Conservation (phyloP, 2,329 filamentous ascomycete genomes). For the Xylaria sp. region DNA sequence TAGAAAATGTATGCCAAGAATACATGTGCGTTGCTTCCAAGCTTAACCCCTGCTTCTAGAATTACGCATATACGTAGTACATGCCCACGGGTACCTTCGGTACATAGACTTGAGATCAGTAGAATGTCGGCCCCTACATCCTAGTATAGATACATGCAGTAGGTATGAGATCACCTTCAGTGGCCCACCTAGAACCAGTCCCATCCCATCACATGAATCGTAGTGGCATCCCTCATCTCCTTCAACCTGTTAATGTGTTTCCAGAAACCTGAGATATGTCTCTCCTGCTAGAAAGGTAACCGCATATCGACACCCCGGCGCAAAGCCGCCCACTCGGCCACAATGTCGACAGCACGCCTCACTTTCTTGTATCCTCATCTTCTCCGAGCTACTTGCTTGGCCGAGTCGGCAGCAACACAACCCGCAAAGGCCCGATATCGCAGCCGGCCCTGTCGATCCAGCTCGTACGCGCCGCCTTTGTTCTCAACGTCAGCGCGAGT, state of each 20-base stretch:
- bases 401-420: conserved; percentile 59
- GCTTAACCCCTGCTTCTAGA: background rate
- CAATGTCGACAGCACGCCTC: conserved; percentile 71
- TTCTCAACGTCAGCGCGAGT: conserved; percentile 55
- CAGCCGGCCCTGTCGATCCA: conserved; percentile 45
- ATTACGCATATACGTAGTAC: too few relatives aligned
- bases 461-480: conserved; percentile 47
- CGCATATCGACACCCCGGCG: conserved; percentile 9
- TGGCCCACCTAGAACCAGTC: conserved; percentile 5
- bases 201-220: conserved; percentile 8
- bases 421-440: conserved; percentile 55
- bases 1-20: background rate
- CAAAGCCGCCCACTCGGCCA: conserved; percentile 30
- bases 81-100: background rate
- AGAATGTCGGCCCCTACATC: background rate
- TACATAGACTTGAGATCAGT: background rate
- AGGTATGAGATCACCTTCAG: conserved; percentile 30
- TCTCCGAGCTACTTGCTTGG: conserved; percentile 64
- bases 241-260: conserved; percentile 6
- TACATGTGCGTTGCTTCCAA: conserved; percentile 8
- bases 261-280: conserved; percentile 26
- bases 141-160: background rate
- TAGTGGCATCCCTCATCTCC: conserved; percentile 3
- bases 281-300: conserved; percentile 24
- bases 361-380: conserved; percentile 77